Percentiles rank a stretch among this genome's conserved stretches.
These are phyloP conservation scores for Lophiostoma macrostomum DNA, from an alignment of 495 filamentous ascomycete species.

Conservation along the genomic window DNA sequence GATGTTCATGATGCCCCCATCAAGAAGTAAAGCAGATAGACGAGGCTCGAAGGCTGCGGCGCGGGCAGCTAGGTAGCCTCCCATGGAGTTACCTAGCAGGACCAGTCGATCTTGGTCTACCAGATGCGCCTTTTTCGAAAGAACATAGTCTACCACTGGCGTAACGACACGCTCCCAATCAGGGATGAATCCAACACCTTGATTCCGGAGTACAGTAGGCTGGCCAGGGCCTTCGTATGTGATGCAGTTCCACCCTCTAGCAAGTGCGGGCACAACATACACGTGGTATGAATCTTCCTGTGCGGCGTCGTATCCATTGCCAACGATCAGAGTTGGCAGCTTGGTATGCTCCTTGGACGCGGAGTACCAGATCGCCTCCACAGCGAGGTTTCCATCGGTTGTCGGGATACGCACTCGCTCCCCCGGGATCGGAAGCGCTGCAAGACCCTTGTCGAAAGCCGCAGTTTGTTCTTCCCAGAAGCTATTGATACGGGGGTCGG, in stretches of 20 bases:
- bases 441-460: slow-evolving; percentile 23
- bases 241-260: slow-evolving; percentile 49
- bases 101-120: slow-evolving; percentile 28
- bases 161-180: slow-evolving; percentile 50
- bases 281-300: slow-evolving; percentile 48
- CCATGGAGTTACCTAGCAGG: slow-evolving; percentile 43
- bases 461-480: slow-evolving; percentile 12
- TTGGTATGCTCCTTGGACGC: background rate
- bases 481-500: slow-evolving; percentile 34
- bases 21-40: slow-evolving; percentile 41
- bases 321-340: background rate
- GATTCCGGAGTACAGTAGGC: slow-evolving; percentile 44
- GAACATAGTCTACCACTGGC: slow-evolving; percentile 46
- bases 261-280: slow-evolving; percentile 38
- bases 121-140: slow-evolving; percentile 32
- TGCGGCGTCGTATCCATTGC: slow-evolving; percentile 40
- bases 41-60: slow-evolving; percentile 49
- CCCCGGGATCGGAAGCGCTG: slow-evolving; percentile 41
- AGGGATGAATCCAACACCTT: slow-evolving; percentile 48
- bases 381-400: slow-evolving; percentile 14
- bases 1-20: slow-evolving; percentile 43
- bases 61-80: slow-evolving; percentile 42
- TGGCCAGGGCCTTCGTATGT: slow-evolving; percentile 54
- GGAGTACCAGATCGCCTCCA: background rate
- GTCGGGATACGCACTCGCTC: slow-evolving; percentile 39